Evolutionary conservation across 2,329 filamentous ascomycete genomes (phyloP), one percentile per base, ranked within the genome.

Genomic region (Penicillium sp.): DNA sequence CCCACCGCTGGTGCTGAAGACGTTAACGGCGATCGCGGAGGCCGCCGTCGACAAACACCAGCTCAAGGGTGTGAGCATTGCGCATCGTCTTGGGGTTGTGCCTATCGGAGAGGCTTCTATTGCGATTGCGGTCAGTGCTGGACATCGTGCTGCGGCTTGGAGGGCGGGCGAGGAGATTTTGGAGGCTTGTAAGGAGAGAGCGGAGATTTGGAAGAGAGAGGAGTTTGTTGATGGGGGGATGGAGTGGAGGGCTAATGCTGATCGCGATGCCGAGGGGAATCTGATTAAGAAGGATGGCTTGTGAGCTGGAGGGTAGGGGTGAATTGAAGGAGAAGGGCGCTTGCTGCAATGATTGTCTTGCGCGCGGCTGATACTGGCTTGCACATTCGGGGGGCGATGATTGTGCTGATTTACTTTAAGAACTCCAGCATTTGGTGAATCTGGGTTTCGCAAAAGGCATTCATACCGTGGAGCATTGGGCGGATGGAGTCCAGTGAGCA

Each of bases 161-260:
- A 79, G 81, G 67, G 94, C 90, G 0, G 94, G 91, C 0, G 94
- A 98, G 79, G 91, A 96, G 77, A 90, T 92, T 36, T 78, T 98
- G 59, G 94, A 98, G 79, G 80, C 86, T 73, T 92, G 91, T 71
- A 99, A 98, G 79, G 85, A 85, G 56, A 87, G 83, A 65, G 91
- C 91, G n/a, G 95, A 99, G 80, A 88, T 99, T 43, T 97, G 94
- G 94, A 97, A 97, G 79, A 81, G 87, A 64, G 94, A 98, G 79
- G 89, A 92, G 73, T 97, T 97, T 80, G 86, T 67, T 19, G 88
- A 89, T 63, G 90, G 88, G 16, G 82, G 69, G n/a, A 75, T 84
- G 6, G 84, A 95, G 46, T 97, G 93, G 93, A 88, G 92, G 77
- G 91, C 90, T 60, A 97, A 97, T 77, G 79, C 88, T 64, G 92